A percentile compares a stretch with the other conserved stretches of the same genome.
Evolutionary conservation across 306 rosid genomes (phyloP).

Genomic region (Cicer pinnatifidum): DNA sequence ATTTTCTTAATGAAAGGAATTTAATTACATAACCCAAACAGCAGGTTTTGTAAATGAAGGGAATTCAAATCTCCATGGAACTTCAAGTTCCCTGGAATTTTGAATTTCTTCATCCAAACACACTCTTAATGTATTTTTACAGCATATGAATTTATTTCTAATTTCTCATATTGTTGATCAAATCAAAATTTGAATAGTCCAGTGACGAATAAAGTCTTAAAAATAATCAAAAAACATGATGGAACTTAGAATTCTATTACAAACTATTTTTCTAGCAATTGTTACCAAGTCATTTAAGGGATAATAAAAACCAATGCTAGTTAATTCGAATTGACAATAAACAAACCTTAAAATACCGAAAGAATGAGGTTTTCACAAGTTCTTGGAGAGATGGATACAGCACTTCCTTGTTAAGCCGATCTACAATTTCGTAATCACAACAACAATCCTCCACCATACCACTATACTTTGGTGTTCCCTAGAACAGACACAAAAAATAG

Average conservation of each 20-base stretch:
- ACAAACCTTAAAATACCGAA: conserved; percentile 72
- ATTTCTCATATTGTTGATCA: conserved; percentile 31
- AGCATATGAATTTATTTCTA: background rate
- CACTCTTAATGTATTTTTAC: conserved; percentile 5
- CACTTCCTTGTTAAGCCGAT: conserved; percentile 58
- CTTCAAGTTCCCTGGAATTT: too few relatives aligned
- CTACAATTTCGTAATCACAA: conserved; percentile 71
- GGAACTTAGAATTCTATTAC: background rate
- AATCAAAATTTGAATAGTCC: conserved; percentile 19
- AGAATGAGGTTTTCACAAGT: conserved; percentile 65
- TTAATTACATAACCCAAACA: too few relatives aligned
- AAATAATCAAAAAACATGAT: conserved; percentile 2
- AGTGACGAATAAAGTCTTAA: conserved; percentile 7
- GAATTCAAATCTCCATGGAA: too few relatives aligned
- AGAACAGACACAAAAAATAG: conserved; percentile 8
- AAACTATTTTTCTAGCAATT: background rate
- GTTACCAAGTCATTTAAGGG: background rate
- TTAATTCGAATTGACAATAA: conserved; percentile 2
- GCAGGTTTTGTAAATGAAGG: too few relatives aligned
- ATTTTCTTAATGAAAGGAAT: too few relatives aligned
- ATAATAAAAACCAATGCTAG: background rate
- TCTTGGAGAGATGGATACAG: conserved; percentile 64
- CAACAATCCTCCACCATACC: conserved; percentile 78
- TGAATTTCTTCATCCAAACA: too few relatives aligned
- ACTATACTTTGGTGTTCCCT: conserved; percentile 58